Evolutionary conservation across 495 filamentous ascomycete genomes (phyloP).

Genomic region (Aspergillus taichungensis): DNA sequence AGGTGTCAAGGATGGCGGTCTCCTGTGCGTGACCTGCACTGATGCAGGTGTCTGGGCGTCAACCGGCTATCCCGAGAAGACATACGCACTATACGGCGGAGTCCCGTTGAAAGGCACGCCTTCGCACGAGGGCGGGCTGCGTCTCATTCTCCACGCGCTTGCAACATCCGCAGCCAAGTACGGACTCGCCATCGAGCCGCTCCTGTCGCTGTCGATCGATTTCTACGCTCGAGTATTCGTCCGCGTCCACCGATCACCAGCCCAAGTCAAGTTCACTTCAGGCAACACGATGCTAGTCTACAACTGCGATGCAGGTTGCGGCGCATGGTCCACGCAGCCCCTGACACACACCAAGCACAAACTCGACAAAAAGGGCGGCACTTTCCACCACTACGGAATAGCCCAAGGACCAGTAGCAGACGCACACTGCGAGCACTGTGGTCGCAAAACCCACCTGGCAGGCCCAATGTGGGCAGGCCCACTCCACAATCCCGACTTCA

Average conservation of each 20-base stretch:
- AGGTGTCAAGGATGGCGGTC: slow-evolving; percentile 70
- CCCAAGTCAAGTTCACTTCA: slow-evolving; percentile 78
- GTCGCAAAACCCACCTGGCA: slow-evolving; percentile 72
- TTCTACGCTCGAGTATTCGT: slow-evolving; percentile 93
- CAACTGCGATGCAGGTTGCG: slow-evolving; percentile 82
- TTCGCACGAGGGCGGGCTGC: slow-evolving; percentile 82
- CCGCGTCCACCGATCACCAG: slow-evolving; percentile 64
- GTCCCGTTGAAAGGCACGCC: slow-evolving; percentile 71
- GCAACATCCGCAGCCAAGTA: slow-evolving; percentile 74
- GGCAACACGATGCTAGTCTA: slow-evolving; percentile 91
- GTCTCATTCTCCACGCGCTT: slow-evolving; percentile 72
- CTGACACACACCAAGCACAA: slow-evolving; percentile 56
- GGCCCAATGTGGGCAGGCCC: slow-evolving; percentile 94
- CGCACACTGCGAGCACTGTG: slow-evolving; percentile 69
- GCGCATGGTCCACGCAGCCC: slow-evolving; percentile 73
- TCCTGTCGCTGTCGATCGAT: slow-evolving; percentile 88
- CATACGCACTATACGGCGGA: slow-evolving; percentile 84
- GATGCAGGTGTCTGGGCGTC: slow-evolving; percentile 93
- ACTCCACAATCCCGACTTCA: slow-evolving; percentile 73
- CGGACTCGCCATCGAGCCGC: slow-evolving; percentile 82
- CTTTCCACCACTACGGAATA: slow-evolving; percentile 65
- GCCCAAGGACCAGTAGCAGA: slow-evolving; percentile 56
- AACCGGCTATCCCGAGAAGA: slow-evolving; percentile 84
- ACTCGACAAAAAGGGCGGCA: slow-evolving; percentile 57
- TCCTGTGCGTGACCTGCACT: slow-evolving; percentile 93